phyloP scores from a whole-genome alignment of 2,329 filamentous ascomycete genomes.

The Teratosphaeria epicoccoides region DNA sequence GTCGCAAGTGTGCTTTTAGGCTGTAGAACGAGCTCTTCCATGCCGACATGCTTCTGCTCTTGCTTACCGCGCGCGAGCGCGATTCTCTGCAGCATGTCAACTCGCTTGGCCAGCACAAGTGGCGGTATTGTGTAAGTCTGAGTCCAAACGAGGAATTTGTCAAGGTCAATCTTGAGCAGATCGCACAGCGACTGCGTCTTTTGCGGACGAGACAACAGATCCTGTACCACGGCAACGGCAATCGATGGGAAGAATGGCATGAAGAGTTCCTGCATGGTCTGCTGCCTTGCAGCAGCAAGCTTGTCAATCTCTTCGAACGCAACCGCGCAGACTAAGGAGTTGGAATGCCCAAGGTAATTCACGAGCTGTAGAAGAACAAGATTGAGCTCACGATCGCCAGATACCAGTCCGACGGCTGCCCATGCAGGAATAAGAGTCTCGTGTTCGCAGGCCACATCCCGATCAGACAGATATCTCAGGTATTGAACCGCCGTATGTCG shows the following conservation, averaged over 20 bases:
- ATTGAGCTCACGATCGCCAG: constrained; percentile 73
- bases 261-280: constrained; percentile 49
- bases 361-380: constrained; percentile 73
- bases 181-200: constrained; percentile 72
- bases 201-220: constrained; percentile 70
- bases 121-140: constrained; percentile 78
- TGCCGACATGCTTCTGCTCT: constrained; percentile 27
- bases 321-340: constrained; percentile 65
- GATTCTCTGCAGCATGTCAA: constrained; percentile 70
- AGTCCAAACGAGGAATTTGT: constrained; percentile 62
- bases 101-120: constrained; percentile 67
- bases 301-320: constrained; percentile 73
- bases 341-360: constrained; percentile 76
- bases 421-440: constrained; percentile 81
- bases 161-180: constrained; percentile 63
- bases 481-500: constrained; percentile 59
- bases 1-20: constrained; percentile 46
- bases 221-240: constrained; percentile 71
- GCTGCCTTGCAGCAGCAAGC: constrained; percentile 57
- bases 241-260: constrained; percentile 82
- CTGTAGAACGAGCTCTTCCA: constrained; percentile 53
- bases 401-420: constrained; percentile 67
- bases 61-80: constrained; percentile 51
- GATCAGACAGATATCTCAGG: constrained; percentile 61
- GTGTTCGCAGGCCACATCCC: constrained; percentile 54